Evolutionary conservation across 257 asterid species (phyloP).

Genomic region (Rubia yunnanensis): DNA sequence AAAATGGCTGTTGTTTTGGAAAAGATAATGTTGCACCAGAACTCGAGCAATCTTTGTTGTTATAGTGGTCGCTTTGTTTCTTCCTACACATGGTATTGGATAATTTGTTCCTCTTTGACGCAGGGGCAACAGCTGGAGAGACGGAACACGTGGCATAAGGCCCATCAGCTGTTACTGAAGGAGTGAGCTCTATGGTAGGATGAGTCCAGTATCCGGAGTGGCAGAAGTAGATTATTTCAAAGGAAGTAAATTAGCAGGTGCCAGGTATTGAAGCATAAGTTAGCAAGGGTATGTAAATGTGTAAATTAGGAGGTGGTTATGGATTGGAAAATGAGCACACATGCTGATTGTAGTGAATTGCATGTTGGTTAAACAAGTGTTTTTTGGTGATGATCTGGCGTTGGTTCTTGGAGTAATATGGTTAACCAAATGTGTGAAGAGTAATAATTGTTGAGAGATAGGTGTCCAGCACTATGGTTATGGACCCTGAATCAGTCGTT

Average conservation of each 20-base stretch:
- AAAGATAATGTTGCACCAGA: neutral
- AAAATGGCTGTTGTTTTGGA: neutral
- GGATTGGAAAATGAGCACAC: too few relatives aligned
- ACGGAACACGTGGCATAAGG: neutral
- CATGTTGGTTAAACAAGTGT: neutral
- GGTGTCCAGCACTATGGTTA: neutral
- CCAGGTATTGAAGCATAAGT: neutral
- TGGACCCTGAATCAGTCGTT: neutral
- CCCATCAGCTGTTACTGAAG: neutral
- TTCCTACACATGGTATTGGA: neutral
- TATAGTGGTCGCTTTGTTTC: neutral
- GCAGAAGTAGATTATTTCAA: neutral
- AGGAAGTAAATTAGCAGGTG: neutral
- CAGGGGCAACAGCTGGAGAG: neutral
- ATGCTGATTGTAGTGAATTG: neutral
- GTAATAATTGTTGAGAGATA: neutral
- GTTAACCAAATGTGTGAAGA: constrained; percentile 10
- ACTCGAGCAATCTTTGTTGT: neutral
- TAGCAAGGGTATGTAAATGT: neutral
- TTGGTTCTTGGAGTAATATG: constrained; percentile 7
- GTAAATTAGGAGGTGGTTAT: neutral
- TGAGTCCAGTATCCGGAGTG: neutral
- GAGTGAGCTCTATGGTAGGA: neutral
- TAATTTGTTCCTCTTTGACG: neutral
- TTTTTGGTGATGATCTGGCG: neutral